A percentile compares a stretch with the other conserved stretches of the same genome.
Conservation (phyloP, 1,139 yeast genomes). For the Suhomyces kunorum region DNA sequence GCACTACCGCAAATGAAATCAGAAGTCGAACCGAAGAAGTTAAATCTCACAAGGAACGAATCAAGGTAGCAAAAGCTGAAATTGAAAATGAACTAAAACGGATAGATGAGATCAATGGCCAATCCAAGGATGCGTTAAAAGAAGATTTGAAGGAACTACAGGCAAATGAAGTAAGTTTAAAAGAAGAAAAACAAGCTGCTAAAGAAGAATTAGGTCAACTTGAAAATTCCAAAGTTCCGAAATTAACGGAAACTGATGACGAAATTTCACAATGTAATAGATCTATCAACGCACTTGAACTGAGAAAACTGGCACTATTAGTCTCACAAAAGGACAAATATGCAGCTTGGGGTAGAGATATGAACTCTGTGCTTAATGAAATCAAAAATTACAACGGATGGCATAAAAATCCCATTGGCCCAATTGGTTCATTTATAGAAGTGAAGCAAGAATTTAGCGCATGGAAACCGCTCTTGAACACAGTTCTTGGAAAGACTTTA, state of each 20-base stretch:
- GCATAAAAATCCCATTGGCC: slow-evolving; percentile 71
- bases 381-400: slow-evolving; percentile 43
- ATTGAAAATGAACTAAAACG: slow-evolving; percentile 34
- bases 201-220: slow-evolving; percentile 21
- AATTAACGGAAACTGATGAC: slow-evolving; percentile 9
- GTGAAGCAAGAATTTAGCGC: slow-evolving; percentile 55
- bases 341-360: slow-evolving; percentile 51
- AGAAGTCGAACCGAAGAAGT: slow-evolving; percentile 31
- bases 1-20: slow-evolving; percentile 18
- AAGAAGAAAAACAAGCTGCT: slow-evolving; percentile 18
- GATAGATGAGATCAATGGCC: slow-evolving; percentile 43
- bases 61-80: slow-evolving; percentile 22
- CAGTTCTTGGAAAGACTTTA: slow-evolving; percentile 45
- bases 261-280: slow-evolving; percentile 8
- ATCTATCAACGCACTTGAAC: slow-evolving; percentile 8
- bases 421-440: slow-evolving; percentile 65
- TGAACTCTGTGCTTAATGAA: slow-evolving; percentile 42
- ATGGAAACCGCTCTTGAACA: slow-evolving; percentile 68
- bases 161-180: slow-evolving; percentile 16
- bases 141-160: slow-evolving; percentile 18
- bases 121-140: slow-evolving; percentile 34
- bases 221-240: slow-evolving; percentile 12
- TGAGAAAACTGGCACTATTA: slow-evolving; percentile 15
- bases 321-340: slow-evolving; percentile 30
- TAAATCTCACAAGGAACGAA: slow-evolving; percentile 25